These are phyloP conservation scores for Schoenoplectus tabernaemontani DNA, from an alignment of 202 grass and related monocot genomes.

Conservation along the genomic window DNA sequence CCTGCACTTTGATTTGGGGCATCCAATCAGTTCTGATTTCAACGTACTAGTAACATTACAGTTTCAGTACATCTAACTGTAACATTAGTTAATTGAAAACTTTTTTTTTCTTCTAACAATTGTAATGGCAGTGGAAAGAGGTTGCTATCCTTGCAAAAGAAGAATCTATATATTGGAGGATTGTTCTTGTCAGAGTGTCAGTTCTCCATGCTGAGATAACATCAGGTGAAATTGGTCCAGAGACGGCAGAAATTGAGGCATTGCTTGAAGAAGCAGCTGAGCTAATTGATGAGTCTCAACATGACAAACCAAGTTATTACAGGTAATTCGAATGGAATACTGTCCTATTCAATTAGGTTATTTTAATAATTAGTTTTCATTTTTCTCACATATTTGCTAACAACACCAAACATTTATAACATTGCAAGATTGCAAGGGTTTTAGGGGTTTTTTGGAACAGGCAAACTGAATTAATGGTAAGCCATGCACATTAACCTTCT, in stretches of 20 bases:
- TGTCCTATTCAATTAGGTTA: conserved; percentile 6
- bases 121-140: conserved; percentile 60
- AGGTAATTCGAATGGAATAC: conserved; percentile 37
- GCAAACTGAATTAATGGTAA: neutral
- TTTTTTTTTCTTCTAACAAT: conserved; percentile 21
- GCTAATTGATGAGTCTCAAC: conserved; percentile 64
- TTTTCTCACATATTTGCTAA: neutral
- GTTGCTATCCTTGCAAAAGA: conserved; percentile 53
- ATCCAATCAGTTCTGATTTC: neutral
- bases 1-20: neutral
- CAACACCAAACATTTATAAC: neutral
- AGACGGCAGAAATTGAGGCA: conserved; percentile 64
- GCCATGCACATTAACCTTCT: neutral
- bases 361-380: conserved; percentile 5
- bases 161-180: conserved; percentile 60
- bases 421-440: neutral
- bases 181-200: conserved; percentile 64
- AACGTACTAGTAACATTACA: neutral
- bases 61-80: neutral
- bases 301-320: conserved; percentile 76
- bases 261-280: conserved; percentile 83
- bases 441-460: neutral
- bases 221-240: conserved; percentile 34
- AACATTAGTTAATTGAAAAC: conserved; percentile 4
- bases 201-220: conserved; percentile 56